These are phyloP conservation scores for Daedaleopsis sinensis DNA, from an alignment of 768 basidiomycete genomes.

Conservation along the genomic window DNA sequence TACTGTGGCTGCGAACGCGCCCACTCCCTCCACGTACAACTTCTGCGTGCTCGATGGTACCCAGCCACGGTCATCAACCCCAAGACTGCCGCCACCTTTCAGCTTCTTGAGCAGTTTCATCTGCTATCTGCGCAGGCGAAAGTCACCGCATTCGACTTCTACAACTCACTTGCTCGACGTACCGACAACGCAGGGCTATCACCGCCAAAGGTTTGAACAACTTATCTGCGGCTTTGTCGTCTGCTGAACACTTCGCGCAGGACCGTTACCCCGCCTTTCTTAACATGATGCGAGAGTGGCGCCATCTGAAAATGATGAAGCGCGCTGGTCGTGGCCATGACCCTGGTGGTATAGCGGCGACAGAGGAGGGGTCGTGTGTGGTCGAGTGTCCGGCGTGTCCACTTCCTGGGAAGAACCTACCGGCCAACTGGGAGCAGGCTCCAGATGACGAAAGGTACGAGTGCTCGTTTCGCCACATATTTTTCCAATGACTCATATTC, in stretches of 20 bases:
- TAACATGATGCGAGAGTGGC: constrained; percentile 21
- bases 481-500: too few relatives aligned
- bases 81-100: constrained; percentile 34
- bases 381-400: constrained; percentile 31
- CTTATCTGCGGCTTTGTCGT: too few relatives aligned
- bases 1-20: constrained; percentile 29
- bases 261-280: constrained; percentile 21
- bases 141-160: constrained; percentile 36
- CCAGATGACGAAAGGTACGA: too few relatives aligned
- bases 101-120: constrained; percentile 35
- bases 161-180: constrained; percentile 25
- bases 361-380: constrained; percentile 15
- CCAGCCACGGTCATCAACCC: constrained; percentile 36
- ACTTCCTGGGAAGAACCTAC: constrained; percentile 23
- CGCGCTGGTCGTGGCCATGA: constrained; percentile 26
- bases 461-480: too few relatives aligned
- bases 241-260: too few relatives aligned
- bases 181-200: constrained; percentile 35
- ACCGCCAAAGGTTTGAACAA: background rate
- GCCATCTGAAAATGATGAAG: constrained; percentile 25
- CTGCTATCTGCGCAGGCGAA: constrained; percentile 36
- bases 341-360: constrained; percentile 16
- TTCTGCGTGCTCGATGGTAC: constrained; percentile 35
- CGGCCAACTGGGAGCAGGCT: too few relatives aligned
- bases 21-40: constrained; percentile 17